phyloP scores from a whole-genome alignment of 176 grass and related monocot species.

The Ananas comosus region DNA sequence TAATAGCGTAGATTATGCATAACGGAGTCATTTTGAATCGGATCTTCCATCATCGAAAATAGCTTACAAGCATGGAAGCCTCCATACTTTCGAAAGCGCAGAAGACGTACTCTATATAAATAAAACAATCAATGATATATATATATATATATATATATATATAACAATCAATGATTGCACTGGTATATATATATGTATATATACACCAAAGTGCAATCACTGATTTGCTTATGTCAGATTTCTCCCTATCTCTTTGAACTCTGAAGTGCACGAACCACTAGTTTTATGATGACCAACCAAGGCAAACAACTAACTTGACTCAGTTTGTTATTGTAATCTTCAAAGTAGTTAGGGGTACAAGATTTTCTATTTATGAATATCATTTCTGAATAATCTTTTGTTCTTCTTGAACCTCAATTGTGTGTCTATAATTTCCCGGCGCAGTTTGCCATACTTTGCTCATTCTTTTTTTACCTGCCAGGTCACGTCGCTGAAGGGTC shows the following conservation, averaged over 20 bases:
- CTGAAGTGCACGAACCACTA: not conserved
- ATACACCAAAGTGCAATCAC: not conserved
- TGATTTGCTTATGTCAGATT: too few relatives aligned
- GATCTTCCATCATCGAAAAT: too few relatives aligned
- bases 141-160: too few relatives aligned
- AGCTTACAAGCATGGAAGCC: too few relatives aligned
- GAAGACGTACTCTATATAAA: too few relatives aligned
- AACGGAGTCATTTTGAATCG: too few relatives aligned
- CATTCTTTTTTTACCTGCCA: slow-evolving; percentile 16
- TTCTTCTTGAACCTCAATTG: not conserved
- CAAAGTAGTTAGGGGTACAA: not conserved
- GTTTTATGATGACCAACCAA: too few relatives aligned
- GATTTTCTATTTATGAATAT: not conserved
- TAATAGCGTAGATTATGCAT: too few relatives aligned
- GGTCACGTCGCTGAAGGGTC: slow-evolving; percentile 49
- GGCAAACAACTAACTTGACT: not conserved
- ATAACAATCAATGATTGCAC: too few relatives aligned
- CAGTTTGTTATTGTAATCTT: slow-evolving; percentile 9
- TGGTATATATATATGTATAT: too few relatives aligned
- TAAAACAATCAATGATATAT: too few relatives aligned
- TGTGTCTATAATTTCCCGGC: slow-evolving; percentile 13
- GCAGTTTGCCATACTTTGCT: slow-evolving; percentile 2
- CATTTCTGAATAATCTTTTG: not conserved
- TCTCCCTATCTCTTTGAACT: not conserved
- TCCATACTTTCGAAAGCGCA: too few relatives aligned